Evolutionary conservation across 257 asterid genomes (phyloP).

Genomic region (Plectranthus barbatus): DNA sequence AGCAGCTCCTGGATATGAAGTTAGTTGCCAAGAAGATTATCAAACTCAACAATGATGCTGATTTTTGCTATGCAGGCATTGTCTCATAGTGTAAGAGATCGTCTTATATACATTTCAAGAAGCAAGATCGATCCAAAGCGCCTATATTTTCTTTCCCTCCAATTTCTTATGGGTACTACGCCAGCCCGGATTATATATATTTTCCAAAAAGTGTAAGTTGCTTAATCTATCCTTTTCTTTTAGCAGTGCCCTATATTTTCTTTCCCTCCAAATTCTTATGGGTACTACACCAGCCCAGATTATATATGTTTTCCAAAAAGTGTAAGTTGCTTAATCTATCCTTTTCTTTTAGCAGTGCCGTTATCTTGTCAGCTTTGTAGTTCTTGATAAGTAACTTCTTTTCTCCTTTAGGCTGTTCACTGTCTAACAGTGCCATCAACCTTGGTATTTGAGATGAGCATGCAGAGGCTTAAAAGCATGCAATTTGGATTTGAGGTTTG

Average conservation of each 20-base stretch:
- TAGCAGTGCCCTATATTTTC: conserved; percentile 43
- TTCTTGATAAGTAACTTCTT: not conserved
- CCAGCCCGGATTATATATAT: not conserved
- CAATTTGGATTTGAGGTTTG: conserved; percentile 46
- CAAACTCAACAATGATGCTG: too few species aligned
- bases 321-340: not conserved
- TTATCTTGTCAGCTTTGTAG: not conserved
- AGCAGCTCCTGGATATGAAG: too few species aligned
- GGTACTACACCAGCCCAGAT: conserved; percentile 16
- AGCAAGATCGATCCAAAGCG: conserved; percentile 49
- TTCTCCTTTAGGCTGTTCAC: conserved; percentile 35
- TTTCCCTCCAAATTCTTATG: conserved; percentile 48
- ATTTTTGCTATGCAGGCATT: conserved; percentile 36
- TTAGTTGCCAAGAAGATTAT: too few species aligned
- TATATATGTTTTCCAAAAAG: not conserved
- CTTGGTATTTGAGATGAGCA: conserved; percentile 43
- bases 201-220: too few species aligned
- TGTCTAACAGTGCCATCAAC: conserved; percentile 45
- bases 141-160: conserved; percentile 43
- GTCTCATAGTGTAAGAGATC: conserved; percentile 42
- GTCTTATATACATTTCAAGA: conserved; percentile 39
- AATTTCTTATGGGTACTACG: conserved; percentile 47
- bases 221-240: too few species aligned
- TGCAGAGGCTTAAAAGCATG: conserved; percentile 38
- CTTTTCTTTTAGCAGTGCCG: not conserved